Evolutionary conservation across 352 stramenopile species (phyloP), one percentile per base, ranked within the genome.

Genomic region (Phytophthora meadii): DNA sequence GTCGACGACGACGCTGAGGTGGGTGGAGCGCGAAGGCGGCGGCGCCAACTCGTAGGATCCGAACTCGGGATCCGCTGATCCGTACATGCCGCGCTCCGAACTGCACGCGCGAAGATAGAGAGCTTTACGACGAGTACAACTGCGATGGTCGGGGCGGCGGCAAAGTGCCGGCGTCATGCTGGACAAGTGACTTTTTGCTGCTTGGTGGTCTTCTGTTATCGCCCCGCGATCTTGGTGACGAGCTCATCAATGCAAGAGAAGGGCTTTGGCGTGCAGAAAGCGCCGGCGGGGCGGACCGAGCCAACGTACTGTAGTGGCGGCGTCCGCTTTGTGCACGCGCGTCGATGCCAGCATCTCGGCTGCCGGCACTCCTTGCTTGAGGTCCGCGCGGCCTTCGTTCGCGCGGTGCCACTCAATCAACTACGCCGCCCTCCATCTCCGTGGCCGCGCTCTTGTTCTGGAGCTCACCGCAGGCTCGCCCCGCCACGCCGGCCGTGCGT

Each of bases 371-470:
- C 7, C 15, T 32, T 36, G 50, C 37, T 48, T 48, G 51, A 37
- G 24, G 51, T 39, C 37, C 37, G 51, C 50, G 28, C 19, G 22
- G 37, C 37, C 36, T 57, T 57, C 50, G 50, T 57, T 47, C 27
- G 24, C 15, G 58, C 42, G 51, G 24, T 51, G 51, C 60, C 48
- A 50, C 28, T 19, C 30, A 36, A 36, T 36, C 3, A 36, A 36
- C 8, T 36, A 36, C 30, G 14, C 7, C 5, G 3, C 51, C 46
- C 48, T 57, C 42, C 57, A 68, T 67, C 56, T 54, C 64, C 64
- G 28, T 74, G 53, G 53, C 65, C 65, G 52, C 52, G 58, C 65
- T 72, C 65, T 72, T 68, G 65, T 56, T 62, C 49, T 62, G n/a
- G 34, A 51, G 32, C 50, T 58, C 28, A 24, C 47, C 39, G 36